phyloP scores from a whole-genome alignment of 2,329 filamentous ascomycete species.

The Ambrosiella beaveri region DNA sequence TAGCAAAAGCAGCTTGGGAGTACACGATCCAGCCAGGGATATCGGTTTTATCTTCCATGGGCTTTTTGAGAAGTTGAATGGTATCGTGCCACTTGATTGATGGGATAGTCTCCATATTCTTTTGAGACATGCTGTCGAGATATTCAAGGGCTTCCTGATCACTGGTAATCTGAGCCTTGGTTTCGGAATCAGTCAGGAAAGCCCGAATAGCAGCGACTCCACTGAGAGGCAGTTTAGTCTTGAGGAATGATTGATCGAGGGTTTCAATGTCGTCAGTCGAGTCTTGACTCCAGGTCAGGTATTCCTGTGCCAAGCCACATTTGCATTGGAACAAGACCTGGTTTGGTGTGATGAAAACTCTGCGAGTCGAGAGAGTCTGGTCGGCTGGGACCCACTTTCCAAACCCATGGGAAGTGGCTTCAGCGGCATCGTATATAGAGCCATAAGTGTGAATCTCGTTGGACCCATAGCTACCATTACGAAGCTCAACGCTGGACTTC shows the following conservation, averaged over 20 bases:
- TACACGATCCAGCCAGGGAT: background rate
- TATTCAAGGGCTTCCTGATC: background rate
- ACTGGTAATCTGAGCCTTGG: background rate
- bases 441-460: background rate
- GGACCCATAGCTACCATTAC: background rate
- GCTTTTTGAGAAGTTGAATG: background rate
- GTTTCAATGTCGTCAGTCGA: background rate
- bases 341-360: background rate
- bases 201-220: background rate
- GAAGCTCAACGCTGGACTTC: background rate
- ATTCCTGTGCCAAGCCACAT: background rate
- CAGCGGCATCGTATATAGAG: background rate
- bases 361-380: background rate
- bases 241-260: background rate
- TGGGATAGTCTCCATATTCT: background rate
- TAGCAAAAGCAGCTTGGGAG: background rate
- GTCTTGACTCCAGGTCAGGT: background rate
- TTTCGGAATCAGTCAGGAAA: background rate
- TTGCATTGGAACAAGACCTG: background rate
- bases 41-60: background rate
- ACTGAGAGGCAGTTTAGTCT: background rate
- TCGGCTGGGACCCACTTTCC: background rate
- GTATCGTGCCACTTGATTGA: background rate
- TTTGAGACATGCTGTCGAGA: background rate
- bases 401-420: background rate